Evolutionary conservation across 2,329 filamentous ascomycete genomes (phyloP).

Genomic region (Colletotrichum gigasporum): DNA sequence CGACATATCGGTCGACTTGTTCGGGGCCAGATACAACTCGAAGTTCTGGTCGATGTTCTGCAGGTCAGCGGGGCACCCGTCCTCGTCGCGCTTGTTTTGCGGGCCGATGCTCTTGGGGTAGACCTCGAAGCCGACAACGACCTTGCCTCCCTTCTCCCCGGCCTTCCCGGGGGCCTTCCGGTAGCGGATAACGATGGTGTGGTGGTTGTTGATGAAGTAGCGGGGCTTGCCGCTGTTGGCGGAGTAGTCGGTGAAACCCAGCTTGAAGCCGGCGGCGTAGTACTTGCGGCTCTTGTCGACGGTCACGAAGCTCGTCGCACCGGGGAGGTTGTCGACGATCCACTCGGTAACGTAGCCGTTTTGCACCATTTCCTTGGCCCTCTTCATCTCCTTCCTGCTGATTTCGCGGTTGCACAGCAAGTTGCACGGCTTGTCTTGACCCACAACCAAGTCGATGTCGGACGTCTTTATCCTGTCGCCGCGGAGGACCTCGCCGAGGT

Average conservation of each 20-base stretch:
- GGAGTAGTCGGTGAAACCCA: conserved; percentile 78
- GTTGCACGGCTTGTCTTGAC: conserved; percentile 76
- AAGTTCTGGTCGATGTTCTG: conserved; percentile 71
- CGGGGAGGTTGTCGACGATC: conserved; percentile 92
- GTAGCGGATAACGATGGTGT: conserved; percentile 85
- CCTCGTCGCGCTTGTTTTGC: conserved; percentile 64
- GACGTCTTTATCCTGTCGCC: conserved; percentile 87
- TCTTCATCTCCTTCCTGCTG: conserved; percentile 69
- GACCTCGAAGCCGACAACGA: conserved; percentile 89
- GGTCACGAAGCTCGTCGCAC: conserved; percentile 88
- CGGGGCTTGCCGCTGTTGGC: conserved; percentile 66
- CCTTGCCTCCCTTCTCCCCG: conserved; percentile 76
- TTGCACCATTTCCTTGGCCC: conserved; percentile 76
- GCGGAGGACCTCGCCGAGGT: conserved; percentile 86
- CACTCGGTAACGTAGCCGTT: conserved; percentile 90
- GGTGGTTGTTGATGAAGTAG: conserved; percentile 87
- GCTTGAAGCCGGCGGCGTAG: conserved; percentile 89
- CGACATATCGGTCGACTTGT: conserved; percentile 60
- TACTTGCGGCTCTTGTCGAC: conserved; percentile 87
- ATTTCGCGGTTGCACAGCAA: conserved; percentile 77
- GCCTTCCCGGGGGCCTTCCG: conserved; percentile 75
- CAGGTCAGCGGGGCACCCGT: conserved; percentile 75
- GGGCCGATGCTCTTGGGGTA: conserved; percentile 85
- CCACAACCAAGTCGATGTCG: conserved; percentile 84
- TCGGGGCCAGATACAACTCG: conserved; percentile 73